phyloP scores from a whole-genome alignment of 305 asterid species.

The Rubia tinctorum region DNA sequence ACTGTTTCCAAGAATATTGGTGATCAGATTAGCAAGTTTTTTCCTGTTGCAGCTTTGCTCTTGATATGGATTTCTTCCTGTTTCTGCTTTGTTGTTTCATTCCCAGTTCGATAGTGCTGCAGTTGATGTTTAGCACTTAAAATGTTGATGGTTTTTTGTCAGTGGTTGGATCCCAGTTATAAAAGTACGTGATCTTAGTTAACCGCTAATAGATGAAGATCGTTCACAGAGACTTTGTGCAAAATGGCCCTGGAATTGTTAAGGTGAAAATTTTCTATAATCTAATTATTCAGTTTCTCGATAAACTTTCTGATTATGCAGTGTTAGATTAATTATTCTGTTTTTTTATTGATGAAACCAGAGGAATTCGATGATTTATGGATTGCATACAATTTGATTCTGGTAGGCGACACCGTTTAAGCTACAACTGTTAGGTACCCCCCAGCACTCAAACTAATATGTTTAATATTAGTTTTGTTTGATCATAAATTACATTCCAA shows the following conservation, averaged over 20 bases:
- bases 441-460: background rate
- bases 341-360: constrained; percentile 57
- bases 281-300: background rate
- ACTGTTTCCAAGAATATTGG: too few species aligned
- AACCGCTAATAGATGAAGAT: constrained; percentile 44
- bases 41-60: too few species aligned
- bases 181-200: too few species aligned
- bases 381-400: constrained; percentile 82
- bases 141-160: too few species aligned
- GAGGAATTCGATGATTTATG: constrained; percentile 95
- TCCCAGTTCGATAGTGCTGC: too few species aligned
- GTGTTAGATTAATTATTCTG: background rate
- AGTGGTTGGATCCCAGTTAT: too few species aligned
- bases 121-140: too few species aligned
- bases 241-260: constrained; percentile 81
- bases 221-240: constrained; percentile 50
- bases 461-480: background rate
- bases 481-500: background rate
- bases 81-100: too few species aligned
- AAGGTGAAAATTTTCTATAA: constrained; percentile 40
- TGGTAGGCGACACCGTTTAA: constrained; percentile 67
- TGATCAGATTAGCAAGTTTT: too few species aligned
- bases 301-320: background rate
- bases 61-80: too few species aligned
- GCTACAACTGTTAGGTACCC: constrained; percentile 81